phyloP scores from a whole-genome alignment of 2,329 filamentous ascomycete species.

The Xylariaceae sp. region DNA sequence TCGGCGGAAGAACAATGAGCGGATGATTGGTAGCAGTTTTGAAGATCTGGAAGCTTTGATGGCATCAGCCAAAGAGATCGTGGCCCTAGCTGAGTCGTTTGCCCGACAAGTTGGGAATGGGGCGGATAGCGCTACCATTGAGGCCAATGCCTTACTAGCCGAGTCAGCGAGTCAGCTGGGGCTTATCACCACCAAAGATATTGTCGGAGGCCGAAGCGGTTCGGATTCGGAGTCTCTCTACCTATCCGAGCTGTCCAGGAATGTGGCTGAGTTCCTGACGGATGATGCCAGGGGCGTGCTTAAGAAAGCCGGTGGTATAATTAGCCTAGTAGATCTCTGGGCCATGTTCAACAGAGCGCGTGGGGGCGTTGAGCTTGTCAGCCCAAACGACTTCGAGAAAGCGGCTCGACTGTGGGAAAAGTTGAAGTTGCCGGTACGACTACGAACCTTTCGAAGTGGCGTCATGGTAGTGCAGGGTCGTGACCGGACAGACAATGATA shows the following conservation, averaged over 20 bases:
- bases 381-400: conserved; percentile 84
- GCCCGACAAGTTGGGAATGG: conserved; percentile 58
- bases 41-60: conserved; percentile 95
- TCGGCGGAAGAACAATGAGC: conserved; percentile 84
- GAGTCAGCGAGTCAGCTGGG: conserved; percentile 81
- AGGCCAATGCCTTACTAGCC: conserved; percentile 69
- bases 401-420: conserved; percentile 85
- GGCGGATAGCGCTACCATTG: conserved; percentile 54
- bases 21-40: conserved; percentile 88
- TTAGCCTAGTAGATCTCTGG: conserved; percentile 87
- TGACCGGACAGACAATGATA: conserved; percentile 87
- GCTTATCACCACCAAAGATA: conserved; percentile 90
- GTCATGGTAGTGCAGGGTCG: conserved; percentile 88
- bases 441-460: conserved; percentile 86
- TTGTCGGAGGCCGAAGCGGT: conserved; percentile 68
- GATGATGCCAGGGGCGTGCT: conserved; percentile 77
- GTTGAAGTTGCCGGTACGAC: conserved; percentile 75
- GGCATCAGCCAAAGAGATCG: conserved; percentile 94
- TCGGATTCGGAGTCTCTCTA: conserved; percentile 70
- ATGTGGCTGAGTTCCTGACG: conserved; percentile 81
- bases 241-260: conserved; percentile 77
- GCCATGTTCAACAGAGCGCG: conserved; percentile 89
- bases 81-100: conserved; percentile 86
- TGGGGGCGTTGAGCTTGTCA: conserved; percentile 90
- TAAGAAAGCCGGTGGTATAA: conserved; percentile 75